phyloP scores from a whole-genome alignment of 345 rosid species.

The Chamaenerion angustifolium region DNA sequence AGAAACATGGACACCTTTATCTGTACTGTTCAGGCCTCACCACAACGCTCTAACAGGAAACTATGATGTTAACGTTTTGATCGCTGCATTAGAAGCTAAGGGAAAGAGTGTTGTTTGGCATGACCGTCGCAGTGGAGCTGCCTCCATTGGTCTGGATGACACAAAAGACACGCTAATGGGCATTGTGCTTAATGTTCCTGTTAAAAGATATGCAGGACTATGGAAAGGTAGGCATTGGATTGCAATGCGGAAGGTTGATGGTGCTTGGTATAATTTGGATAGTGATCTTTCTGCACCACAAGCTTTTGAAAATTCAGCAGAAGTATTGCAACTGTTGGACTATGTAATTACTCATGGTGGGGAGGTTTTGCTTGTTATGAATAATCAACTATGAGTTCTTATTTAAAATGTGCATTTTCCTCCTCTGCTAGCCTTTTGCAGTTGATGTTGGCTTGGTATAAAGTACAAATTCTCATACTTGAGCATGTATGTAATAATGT shows the following conservation, averaged over 20 bases:
- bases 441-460: background rate
- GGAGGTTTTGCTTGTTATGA: slow-evolving; percentile 60
- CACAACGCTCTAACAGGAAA: slow-evolving; percentile 71
- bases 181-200: slow-evolving; percentile 59
- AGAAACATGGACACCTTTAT: slow-evolving; percentile 57
- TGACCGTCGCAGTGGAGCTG: slow-evolving; percentile 49
- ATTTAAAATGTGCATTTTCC: background rate
- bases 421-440: too few species aligned
- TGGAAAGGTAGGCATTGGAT: slow-evolving; percentile 93
- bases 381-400: slow-evolving; percentile 17
- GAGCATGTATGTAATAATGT: background rate
- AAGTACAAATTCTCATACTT: background rate
- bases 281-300: slow-evolving; percentile 54
- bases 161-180: slow-evolving; percentile 36
- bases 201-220: slow-evolving; percentile 54
- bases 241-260: slow-evolving; percentile 51
- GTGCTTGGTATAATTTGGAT: slow-evolving; percentile 80
- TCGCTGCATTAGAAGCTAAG: slow-evolving; percentile 54
- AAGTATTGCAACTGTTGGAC: slow-evolving; percentile 50
- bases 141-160: slow-evolving; percentile 40
- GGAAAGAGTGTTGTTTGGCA: slow-evolving; percentile 69
- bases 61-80: slow-evolving; percentile 73
- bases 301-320: slow-evolving; percentile 24
- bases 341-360: slow-evolving; percentile 33
- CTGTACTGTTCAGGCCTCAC: slow-evolving; percentile 64